These are phyloP conservation scores for Lasiosphaeria hispida DNA, from an alignment of 495 filamentous ascomycete genomes.

Conservation along the genomic window DNA sequence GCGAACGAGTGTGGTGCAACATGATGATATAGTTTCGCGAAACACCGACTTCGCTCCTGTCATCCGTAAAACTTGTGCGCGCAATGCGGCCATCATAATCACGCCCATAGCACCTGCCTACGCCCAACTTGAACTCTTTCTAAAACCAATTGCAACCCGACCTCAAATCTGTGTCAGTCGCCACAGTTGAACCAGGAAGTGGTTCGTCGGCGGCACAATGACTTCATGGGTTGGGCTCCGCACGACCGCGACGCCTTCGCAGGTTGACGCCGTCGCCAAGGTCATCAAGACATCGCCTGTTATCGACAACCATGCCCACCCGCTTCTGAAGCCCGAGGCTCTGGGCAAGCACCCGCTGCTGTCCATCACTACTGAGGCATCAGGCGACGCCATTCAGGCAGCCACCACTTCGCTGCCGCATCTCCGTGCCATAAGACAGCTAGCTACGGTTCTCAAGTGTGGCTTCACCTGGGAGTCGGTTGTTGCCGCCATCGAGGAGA, in stretches of 20 bases:
- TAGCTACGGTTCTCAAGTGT: constrained; percentile 61
- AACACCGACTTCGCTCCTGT: not conserved
- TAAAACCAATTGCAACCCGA: not conserved
- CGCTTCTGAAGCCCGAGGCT: constrained; percentile 40
- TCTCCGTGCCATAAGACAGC: constrained; percentile 66
- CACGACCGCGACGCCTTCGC: constrained; percentile 27
- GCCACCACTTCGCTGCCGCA: constrained; percentile 61
- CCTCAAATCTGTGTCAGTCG: not conserved
- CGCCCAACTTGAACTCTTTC: not conserved
- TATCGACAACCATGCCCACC: constrained; percentile 90
- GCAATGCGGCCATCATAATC: constrained; percentile 1
- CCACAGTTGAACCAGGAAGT: not conserved
- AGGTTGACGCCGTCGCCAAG: constrained; percentile 33
- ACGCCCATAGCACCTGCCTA: not conserved
- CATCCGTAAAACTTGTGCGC: not conserved
- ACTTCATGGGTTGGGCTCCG: constrained; percentile 34
- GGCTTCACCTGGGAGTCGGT: constrained; percentile 61
- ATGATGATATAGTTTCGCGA: not conserved
- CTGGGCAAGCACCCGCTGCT: constrained; percentile 55
- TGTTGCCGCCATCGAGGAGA: constrained; percentile 55
- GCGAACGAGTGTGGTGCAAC: not conserved
- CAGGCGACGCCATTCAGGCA: constrained; percentile 61
- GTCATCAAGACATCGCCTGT: constrained; percentile 66
- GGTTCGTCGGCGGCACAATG: constrained; percentile 13
- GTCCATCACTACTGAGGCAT: constrained; percentile 72